phyloP scores from a whole-genome alignment of 805 yeast species.

The Ogataea sp. region DNA sequence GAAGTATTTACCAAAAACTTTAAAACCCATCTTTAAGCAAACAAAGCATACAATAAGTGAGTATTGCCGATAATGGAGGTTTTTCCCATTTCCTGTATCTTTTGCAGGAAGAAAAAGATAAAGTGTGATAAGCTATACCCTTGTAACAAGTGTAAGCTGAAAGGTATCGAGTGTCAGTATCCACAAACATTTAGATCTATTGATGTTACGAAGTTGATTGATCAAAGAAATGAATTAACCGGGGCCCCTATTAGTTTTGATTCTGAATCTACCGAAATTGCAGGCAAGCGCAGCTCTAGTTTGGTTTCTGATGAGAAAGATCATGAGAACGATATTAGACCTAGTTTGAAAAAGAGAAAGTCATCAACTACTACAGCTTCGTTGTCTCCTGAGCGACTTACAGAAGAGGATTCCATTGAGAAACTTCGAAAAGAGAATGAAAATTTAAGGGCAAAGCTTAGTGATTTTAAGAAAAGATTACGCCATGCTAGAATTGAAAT shows the following conservation, averaged over 20 bases:
- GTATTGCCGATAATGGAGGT: neutral
- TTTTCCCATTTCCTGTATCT: slow-evolving; percentile 19
- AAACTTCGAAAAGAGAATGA: slow-evolving; percentile 19
- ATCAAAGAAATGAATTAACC: too few species aligned
- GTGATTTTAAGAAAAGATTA: slow-evolving; percentile 16
- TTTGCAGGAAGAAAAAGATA: slow-evolving; percentile 27
- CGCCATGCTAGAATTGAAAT: slow-evolving; percentile 9
- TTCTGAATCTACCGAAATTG: too few species aligned
- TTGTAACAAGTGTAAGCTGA: slow-evolving; percentile 35
- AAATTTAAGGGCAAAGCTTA: slow-evolving; percentile 17
- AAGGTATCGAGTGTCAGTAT: slow-evolving; percentile 32
- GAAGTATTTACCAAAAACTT: too few species aligned
- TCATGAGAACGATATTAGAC: too few species aligned
- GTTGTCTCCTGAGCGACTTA: neutral
- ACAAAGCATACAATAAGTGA: too few species aligned
- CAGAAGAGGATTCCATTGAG: neutral
- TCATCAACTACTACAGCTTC: neutral
- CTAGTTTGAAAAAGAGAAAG: neutral
- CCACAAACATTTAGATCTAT: slow-evolving; percentile 41
- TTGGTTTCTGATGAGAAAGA: too few species aligned
- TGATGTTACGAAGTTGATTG: slow-evolving; percentile 20
- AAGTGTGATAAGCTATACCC: slow-evolving; percentile 31
- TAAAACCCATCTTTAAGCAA: too few species aligned
- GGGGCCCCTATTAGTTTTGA: too few species aligned
- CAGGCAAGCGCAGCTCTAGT: too few species aligned